Percentiles rank a stretch among this genome's conserved stretches.
phyloP scores from a whole-genome alignment of 805 yeast species.

The Wickerhamomyces kurtzmanii region DNA sequence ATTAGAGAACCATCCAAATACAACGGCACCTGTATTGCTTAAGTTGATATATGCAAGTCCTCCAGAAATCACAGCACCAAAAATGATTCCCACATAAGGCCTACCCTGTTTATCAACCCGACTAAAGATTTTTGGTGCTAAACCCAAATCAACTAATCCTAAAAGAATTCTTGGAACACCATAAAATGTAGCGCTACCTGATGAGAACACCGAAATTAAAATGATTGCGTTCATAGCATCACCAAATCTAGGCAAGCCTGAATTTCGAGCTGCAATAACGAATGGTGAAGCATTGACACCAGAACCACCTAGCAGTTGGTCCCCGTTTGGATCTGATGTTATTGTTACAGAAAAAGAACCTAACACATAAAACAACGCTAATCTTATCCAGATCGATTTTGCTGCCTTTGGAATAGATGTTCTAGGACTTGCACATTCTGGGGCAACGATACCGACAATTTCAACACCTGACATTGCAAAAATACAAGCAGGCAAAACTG shows the following conservation, averaged over 20 bases:
- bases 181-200: conserved; percentile 61
- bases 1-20: conserved; percentile 50
- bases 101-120: conserved; percentile 48
- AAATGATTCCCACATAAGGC: conserved; percentile 54
- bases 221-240: conserved; percentile 57
- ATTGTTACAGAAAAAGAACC: conserved; percentile 28
- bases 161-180: conserved; percentile 62
- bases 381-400: conserved; percentile 39
- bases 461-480: conserved; percentile 39
- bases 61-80: conserved; percentile 53
- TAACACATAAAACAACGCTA: conserved; percentile 30
- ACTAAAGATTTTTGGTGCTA: conserved; percentile 47
- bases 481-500: conserved; percentile 42
- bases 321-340: conserved; percentile 30
- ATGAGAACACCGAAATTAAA: conserved; percentile 53
- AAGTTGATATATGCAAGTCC: conserved; percentile 48
- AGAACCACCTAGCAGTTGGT: conserved; percentile 32
- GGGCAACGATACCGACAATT: conserved; percentile 33
- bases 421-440: conserved; percentile 32
- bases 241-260: conserved; percentile 52
- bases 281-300: conserved; percentile 58
- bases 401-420: conserved; percentile 34
- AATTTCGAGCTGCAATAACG: conserved; percentile 51
- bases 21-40: conserved; percentile 33
- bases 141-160: conserved; percentile 50